phyloP scores from a whole-genome alignment of 2,329 filamentous ascomycete genomes.

The Trichocomaceae sp. region DNA sequence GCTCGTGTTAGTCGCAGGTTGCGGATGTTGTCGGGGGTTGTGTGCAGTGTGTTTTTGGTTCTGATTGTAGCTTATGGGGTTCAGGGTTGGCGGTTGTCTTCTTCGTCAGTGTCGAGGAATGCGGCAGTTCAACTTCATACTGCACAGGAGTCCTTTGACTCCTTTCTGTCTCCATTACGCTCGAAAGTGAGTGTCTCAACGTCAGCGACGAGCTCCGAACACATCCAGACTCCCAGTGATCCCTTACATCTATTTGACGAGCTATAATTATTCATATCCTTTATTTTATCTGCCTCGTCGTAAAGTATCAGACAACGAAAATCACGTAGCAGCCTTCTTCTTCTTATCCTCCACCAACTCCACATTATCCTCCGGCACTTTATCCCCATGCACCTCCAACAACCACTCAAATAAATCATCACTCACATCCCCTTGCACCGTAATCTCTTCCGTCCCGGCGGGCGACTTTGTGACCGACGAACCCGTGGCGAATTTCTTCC shows the following conservation, averaged over 20 bases:
- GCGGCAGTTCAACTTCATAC: background rate
- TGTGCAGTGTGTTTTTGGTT: constrained; percentile 23
- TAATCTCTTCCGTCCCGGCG: constrained; percentile 87
- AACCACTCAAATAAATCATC: constrained; percentile 91
- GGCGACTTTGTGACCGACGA: constrained; percentile 84
- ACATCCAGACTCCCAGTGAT: background rate
- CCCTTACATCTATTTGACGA: constrained; percentile 12
- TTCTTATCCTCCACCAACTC: constrained; percentile 94
- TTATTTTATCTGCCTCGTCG: background rate
- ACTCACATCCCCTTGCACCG: constrained; percentile 93
- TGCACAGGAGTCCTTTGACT: background rate
- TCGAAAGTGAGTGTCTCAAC: background rate
- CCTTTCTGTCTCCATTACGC: background rate
- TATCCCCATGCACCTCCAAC: constrained; percentile 70
- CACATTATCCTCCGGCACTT: constrained; percentile 91
- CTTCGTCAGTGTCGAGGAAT: background rate
- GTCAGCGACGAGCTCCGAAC: too few species aligned
- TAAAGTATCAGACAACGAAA: background rate
- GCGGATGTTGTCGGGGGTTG: constrained; percentile 33
- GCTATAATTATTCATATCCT: constrained; percentile 2
- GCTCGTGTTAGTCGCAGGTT: constrained; percentile 32
- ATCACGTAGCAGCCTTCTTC: constrained; percentile 45
- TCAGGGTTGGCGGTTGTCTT: constrained; percentile 20
- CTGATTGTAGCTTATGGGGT: constrained; percentile 25
- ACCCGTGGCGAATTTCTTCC: constrained; percentile 97